phyloP scores from a whole-genome alignment of 2,329 filamentous ascomycete genomes.

The Acrocalymma vagum region DNA sequence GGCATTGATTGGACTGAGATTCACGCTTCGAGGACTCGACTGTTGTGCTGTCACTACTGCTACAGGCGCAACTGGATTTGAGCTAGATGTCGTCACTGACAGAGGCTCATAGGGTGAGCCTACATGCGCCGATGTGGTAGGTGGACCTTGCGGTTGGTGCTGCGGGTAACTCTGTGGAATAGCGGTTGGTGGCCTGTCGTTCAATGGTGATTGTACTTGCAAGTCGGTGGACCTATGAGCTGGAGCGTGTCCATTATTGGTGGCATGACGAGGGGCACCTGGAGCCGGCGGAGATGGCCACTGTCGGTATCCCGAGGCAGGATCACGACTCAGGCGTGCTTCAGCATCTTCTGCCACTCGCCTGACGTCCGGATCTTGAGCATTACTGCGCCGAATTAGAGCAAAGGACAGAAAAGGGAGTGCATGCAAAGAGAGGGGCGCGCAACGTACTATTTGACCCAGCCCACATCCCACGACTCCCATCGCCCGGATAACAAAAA shows the following conservation, averaged over 20 bases:
- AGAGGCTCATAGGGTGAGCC: too few relatives aligned
- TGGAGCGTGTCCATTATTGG: slow-evolving; percentile 1
- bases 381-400: slow-evolving; percentile 27
- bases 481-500: slow-evolving; percentile 38
- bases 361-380: slow-evolving; percentile 37
- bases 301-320: slow-evolving; percentile 25
- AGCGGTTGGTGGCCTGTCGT: background rate
- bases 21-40: too few relatives aligned
- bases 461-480: slow-evolving; percentile 43
- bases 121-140: too few relatives aligned
- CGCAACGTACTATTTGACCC: slow-evolving; percentile 33
- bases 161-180: background rate
- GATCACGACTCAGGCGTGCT: slow-evolving; percentile 23
- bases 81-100: too few relatives aligned
- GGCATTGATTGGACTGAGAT: too few relatives aligned
- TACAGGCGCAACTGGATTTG: too few relatives aligned
- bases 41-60: too few relatives aligned
- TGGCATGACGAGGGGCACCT: slow-evolving; percentile 3
- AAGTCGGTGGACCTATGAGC: slow-evolving; percentile 8
- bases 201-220: background rate
- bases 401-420: background rate
- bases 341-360: slow-evolving; percentile 39
- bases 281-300: slow-evolving; percentile 30
- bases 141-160: background rate
- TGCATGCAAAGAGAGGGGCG: background rate